These are phyloP conservation scores for Aegilops umbellulata DNA, from an alignment of 176 grass and related monocot genomes.

Conservation along the genomic window DNA sequence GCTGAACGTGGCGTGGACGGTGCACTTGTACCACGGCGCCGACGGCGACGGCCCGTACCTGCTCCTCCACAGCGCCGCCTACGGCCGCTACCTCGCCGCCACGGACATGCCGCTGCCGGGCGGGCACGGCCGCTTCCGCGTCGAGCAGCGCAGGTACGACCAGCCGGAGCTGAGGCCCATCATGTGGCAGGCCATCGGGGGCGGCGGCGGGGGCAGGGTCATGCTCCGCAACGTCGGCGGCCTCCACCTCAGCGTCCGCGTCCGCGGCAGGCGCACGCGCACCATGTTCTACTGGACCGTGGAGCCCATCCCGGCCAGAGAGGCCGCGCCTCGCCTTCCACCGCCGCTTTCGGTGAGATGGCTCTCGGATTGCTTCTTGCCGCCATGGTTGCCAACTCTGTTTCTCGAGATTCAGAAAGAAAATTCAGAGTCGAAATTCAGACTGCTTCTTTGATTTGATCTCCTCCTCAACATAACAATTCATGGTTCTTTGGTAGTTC, in stretches of 20 bases:
- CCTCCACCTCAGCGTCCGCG: conserved; percentile 11
- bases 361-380: background rate
- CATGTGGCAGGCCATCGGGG: background rate
- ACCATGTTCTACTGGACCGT: background rate
- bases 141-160: background rate
- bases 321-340: background rate
- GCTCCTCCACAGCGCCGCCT: conserved; percentile 18
- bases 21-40: background rate
- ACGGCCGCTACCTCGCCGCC: conserved; percentile 20
- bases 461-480: too few species aligned
- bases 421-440: background rate
- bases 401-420: background rate
- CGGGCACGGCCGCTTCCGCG: background rate
- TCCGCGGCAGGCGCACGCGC: too few species aligned
- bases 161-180: background rate
- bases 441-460: too few species aligned
- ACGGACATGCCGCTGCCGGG: background rate
- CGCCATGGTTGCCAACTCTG: background rate
- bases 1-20: background rate
- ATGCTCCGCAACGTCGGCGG: background rate
- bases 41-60: background rate
- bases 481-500: too few species aligned
- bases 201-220: background rate
- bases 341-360: background rate
- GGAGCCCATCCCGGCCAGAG: background rate